These are phyloP conservation scores for Nothophoma quercina DNA, from an alignment of 2,329 filamentous ascomycete species.

Conservation along the genomic window DNA sequence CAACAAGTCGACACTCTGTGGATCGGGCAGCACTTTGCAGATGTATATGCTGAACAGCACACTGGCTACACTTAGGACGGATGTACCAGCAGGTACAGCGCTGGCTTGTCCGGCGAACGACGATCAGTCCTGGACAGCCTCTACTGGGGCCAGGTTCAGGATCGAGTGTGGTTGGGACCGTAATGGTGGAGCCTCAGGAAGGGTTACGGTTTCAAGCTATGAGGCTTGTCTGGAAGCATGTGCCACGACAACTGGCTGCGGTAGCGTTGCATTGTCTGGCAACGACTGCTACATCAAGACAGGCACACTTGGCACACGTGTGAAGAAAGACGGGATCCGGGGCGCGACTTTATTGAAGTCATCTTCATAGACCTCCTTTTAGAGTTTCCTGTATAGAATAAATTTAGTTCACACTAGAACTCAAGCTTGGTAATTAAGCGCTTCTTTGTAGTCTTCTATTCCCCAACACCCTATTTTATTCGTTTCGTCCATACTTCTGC, in stretches of 20 bases:
- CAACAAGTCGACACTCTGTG: neutral
- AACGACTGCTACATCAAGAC: conserved; percentile 12
- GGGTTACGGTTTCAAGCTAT: neutral
- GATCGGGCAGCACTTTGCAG: conserved; percentile 5
- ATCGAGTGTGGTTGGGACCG: conserved; percentile 14
- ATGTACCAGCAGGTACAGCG: neutral
- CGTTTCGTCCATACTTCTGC: too few species aligned
- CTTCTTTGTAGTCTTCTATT: too few species aligned
- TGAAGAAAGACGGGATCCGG: conserved; percentile 1
- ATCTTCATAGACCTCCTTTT: too few species aligned
- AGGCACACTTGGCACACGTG: conserved; percentile 6
- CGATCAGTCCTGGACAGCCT: conserved; percentile 6
- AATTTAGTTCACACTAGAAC: too few species aligned
- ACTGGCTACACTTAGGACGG: neutral
- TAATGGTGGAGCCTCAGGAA: neutral
- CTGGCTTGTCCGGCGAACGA: conserved; percentile 1
- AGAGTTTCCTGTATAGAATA: too few species aligned
- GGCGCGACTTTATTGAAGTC: conserved; percentile 4
- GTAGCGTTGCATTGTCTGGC: conserved; percentile 5
- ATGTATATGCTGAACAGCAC: conserved; percentile 15
- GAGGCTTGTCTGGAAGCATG: conserved; percentile 6
- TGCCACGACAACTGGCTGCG: conserved; percentile 6
- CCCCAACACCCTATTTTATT: too few species aligned
- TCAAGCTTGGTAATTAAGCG: too few species aligned
- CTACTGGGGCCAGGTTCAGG: neutral